phyloP scores from a whole-genome alignment of 2,329 filamentous ascomycete genomes.

The Aspergillus texensis region DNA sequence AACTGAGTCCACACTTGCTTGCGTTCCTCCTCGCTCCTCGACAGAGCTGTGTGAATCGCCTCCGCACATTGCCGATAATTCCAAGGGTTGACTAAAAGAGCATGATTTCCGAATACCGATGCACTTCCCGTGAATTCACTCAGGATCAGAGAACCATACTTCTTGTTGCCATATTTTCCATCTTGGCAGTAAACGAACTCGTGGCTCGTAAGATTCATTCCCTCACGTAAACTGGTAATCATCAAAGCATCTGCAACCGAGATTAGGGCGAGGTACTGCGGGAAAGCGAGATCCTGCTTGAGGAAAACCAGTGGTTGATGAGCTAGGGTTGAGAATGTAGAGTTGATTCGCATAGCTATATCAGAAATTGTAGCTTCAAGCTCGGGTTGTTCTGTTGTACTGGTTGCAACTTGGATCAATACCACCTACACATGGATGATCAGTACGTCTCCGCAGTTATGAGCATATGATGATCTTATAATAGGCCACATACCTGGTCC shows the following conservation, averaged over 20 bases:
- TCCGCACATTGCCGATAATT: constrained; percentile 87
- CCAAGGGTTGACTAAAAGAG: constrained; percentile 92
- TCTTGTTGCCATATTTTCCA: constrained; percentile 71
- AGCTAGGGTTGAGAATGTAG: constrained; percentile 82
- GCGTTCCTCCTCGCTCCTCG: constrained; percentile 78
- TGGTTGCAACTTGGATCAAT: constrained; percentile 90
- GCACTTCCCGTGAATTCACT: constrained; percentile 95
- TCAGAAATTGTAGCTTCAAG: constrained; percentile 87
- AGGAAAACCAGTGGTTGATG: constrained; percentile 93
- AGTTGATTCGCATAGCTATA: constrained; percentile 93
- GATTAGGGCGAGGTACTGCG: constrained; percentile 88
- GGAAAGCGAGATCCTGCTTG: constrained; percentile 90
- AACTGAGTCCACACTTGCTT: constrained; percentile 73
- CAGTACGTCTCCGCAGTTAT: not conserved
- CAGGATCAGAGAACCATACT: constrained; percentile 84
- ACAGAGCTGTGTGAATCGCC: constrained; percentile 79
- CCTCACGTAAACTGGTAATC: constrained; percentile 92
- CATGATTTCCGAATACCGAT: constrained; percentile 77
- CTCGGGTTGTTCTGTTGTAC: constrained; percentile 83
- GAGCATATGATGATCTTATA: not conserved
- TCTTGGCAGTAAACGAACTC: constrained; percentile 95
- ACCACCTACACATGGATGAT: constrained; percentile 60
- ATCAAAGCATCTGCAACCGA: constrained; percentile 89
- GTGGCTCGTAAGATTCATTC: constrained; percentile 95
- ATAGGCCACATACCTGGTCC: constrained; percentile 58